Conservation (phyloP, 495 filamentous ascomycete genomes). For the Bacidia gigantensis region DNA sequence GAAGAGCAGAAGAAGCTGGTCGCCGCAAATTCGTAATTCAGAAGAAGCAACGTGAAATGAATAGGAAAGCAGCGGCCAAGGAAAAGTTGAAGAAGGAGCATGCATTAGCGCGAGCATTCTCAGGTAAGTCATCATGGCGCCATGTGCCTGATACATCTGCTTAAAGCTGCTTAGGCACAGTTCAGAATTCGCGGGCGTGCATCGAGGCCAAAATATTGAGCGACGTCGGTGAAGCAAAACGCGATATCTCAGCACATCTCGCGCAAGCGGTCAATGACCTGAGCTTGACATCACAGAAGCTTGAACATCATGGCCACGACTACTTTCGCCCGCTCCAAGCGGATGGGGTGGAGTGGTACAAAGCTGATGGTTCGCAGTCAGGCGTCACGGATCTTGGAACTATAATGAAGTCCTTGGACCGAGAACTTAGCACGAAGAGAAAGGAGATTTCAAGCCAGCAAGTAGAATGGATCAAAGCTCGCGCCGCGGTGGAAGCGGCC, state of each 20-base stretch:
- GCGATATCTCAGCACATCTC: constrained; percentile 5
- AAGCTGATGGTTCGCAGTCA: constrained; percentile 8
- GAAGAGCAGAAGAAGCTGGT: background rate
- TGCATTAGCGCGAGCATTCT: constrained; percentile 5
- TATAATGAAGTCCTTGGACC: constrained; percentile 15
- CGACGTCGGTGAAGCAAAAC: background rate
- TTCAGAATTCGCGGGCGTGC: constrained; percentile 8
- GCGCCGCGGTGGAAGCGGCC: constrained; percentile 7
- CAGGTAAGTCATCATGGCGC: constrained; percentile 6
- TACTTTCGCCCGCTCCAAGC: constrained; percentile 5
- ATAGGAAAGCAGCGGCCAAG: background rate
- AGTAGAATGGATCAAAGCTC: constrained; percentile 13
- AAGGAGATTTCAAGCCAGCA: constrained; percentile 11
- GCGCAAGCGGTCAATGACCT: constrained; percentile 1
- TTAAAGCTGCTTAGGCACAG: background rate
- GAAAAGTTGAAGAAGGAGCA: constrained; percentile 1
- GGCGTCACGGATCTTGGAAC: constrained; percentile 9
- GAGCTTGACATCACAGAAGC: background rate
- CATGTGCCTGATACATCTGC: background rate
- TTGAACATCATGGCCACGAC: too few relatives aligned
- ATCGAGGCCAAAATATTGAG: constrained; percentile 9
- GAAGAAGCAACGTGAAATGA: background rate
- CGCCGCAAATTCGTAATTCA: constrained; percentile 1
- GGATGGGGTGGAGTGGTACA: constrained; percentile 10
- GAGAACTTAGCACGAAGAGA: constrained; percentile 10